Evolutionary conservation across 257 asterid species (phyloP).

Genomic region (Sherardia arvensis): DNA sequence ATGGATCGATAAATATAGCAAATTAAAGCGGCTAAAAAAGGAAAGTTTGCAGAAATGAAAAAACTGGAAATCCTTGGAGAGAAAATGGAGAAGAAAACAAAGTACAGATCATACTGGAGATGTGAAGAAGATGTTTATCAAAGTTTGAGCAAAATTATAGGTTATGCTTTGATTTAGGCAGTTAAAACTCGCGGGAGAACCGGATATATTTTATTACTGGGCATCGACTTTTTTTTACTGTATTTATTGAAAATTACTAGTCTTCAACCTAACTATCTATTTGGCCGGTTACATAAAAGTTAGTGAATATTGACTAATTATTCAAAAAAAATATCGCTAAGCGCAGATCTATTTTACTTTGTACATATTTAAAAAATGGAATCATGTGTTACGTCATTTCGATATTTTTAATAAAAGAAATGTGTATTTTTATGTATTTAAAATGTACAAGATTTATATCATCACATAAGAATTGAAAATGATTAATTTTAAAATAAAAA

Average conservation of each 20-base stretch:
- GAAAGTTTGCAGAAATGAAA: slow-evolving; percentile 14
- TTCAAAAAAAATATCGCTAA: too few species aligned
- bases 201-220: slow-evolving; percentile 16
- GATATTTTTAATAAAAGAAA: too few species aligned
- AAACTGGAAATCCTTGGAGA: not conserved
- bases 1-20: slow-evolving; percentile 15
- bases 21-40: slow-evolving; percentile 31
- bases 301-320: too few species aligned
- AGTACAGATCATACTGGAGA: slow-evolving; percentile 5
- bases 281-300: not conserved
- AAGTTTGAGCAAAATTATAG: slow-evolving; percentile 7
- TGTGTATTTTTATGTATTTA: too few species aligned
- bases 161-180: slow-evolving; percentile 50
- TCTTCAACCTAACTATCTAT: slow-evolving; percentile 8
- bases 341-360: too few species aligned
- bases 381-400: too few species aligned
- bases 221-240: too few species aligned
- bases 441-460: too few species aligned
- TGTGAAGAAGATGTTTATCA: slow-evolving; percentile 4
- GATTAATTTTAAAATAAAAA: too few species aligned
- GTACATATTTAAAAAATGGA: too few species aligned
- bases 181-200: slow-evolving; percentile 64
- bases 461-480: too few species aligned
- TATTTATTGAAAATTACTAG: too few species aligned
- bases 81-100: not conserved